Percentiles rank a stretch among this genome's conserved stretches.
These are phyloP conservation scores for Laetiporus sulphureus DNA, from an alignment of 1,284 basidiomycete genomes.

Conservation along the genomic window DNA sequence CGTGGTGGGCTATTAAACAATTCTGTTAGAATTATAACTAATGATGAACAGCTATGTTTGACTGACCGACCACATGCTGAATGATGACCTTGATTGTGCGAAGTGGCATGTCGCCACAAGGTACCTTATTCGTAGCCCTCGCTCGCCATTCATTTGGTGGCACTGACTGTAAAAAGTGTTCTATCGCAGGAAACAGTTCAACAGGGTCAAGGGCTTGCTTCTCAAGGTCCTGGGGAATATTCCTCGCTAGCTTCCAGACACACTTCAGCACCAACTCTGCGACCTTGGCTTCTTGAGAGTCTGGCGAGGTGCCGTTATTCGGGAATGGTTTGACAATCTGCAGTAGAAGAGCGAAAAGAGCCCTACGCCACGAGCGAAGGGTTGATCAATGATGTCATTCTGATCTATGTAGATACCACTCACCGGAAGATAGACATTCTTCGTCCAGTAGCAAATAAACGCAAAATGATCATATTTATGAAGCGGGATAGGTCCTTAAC, in stretches of 20 bases:
- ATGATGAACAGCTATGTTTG: neutral
- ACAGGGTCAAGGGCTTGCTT: constrained; percentile 80
- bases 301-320: constrained; percentile 53
- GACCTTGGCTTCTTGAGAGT: constrained; percentile 82
- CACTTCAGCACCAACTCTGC: constrained; percentile 97
- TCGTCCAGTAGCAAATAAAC: constrained; percentile 87
- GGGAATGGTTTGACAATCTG: constrained; percentile 88
- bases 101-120: constrained; percentile 95
- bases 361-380: too few relatives aligned
- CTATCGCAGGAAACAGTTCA: constrained; percentile 89
- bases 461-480: constrained; percentile 96
- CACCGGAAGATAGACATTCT: constrained; percentile 91
- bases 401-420: too few relatives aligned
- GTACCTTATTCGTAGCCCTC: constrained; percentile 83
- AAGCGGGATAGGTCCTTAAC: constrained; percentile 90
- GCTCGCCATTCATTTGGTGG: constrained; percentile 96
- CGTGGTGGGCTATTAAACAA: constrained; percentile 48
- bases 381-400: too few relatives aligned
- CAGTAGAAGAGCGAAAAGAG: constrained; percentile 79
- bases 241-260: constrained; percentile 96
- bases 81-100: constrained; percentile 97
- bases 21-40: neutral
- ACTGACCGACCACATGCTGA: constrained; percentile 89
- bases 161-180: constrained; percentile 90
- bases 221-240: constrained; percentile 86